A percentile compares a stretch with the other conserved stretches of the same genome.
Conservation (phyloP, 78 protist genomes). For the Chrysochromulina tobinii region DNA sequence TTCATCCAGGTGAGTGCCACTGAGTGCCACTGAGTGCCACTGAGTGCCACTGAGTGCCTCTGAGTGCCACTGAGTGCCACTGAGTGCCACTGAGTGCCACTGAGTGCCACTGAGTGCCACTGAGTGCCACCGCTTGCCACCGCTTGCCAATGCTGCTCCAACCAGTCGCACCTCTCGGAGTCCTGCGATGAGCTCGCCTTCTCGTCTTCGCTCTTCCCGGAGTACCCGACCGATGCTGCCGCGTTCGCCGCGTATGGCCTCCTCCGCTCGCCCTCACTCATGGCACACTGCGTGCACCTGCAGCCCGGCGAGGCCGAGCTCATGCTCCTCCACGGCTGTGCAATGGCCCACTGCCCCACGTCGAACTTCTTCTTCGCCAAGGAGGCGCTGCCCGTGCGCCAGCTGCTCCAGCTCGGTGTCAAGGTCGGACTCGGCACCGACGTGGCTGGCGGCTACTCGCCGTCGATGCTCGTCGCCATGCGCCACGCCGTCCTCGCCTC, state of each 20-base stretch:
- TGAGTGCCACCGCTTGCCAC: too few relatives aligned
- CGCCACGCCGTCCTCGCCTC: conserved; percentile 74
- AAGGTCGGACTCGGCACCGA: conserved; percentile 86
- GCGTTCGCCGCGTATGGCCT: conserved; percentile 32
- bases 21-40: too few relatives aligned
- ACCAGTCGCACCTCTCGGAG: conserved; percentile 71
- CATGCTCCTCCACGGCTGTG: conserved; percentile 30
- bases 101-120: too few relatives aligned
- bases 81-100: too few relatives aligned
- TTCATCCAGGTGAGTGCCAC: background rate
- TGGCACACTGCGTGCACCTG: conserved; percentile 82
- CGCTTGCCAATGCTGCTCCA: background rate
- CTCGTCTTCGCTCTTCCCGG: background rate
- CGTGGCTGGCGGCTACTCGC: conserved; percentile 73
- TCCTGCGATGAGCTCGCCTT: background rate
- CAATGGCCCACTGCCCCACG: conserved; percentile 78
- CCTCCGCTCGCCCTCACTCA: conserved; percentile 58
- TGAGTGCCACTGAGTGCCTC: too few relatives aligned
- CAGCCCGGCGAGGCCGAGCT: conserved; percentile 55
- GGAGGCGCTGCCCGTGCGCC: background rate
- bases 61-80: too few relatives aligned
- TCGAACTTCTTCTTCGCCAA: conserved; percentile 64
- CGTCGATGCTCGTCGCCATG: conserved; percentile 71
- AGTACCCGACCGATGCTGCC: too few relatives aligned
- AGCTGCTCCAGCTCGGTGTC: background rate